These are phyloP conservation scores for Dovyalis caffra DNA, from an alignment of 345 rosid genomes.

Conservation along the genomic window DNA sequence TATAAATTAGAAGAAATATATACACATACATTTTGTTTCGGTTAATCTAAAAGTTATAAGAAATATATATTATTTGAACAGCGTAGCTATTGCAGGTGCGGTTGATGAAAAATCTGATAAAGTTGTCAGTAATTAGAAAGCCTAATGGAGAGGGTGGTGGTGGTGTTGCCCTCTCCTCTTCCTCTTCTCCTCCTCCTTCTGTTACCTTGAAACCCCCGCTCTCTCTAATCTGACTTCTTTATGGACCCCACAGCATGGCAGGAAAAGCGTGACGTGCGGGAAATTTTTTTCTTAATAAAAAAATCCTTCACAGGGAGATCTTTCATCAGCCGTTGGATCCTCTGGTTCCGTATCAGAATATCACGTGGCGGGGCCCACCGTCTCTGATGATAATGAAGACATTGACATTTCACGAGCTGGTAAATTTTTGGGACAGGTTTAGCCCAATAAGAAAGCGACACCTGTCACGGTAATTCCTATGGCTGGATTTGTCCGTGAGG, in stretches of 20 bases:
- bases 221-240: too few relatives aligned
- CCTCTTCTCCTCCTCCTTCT: too few relatives aligned
- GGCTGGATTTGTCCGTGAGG: background rate
- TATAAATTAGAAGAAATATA: too few relatives aligned
- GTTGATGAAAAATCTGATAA: too few relatives aligned
- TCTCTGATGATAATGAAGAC: background rate
- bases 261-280: constrained; percentile 4
- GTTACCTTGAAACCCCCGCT: too few relatives aligned
- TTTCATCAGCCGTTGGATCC: background rate
- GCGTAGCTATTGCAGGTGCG: too few relatives aligned
- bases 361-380: background rate
- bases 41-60: too few relatives aligned
- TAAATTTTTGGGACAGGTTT: background rate
- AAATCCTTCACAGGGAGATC: background rate
- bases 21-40: too few relatives aligned
- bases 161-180: too few relatives aligned
- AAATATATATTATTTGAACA: too few relatives aligned
- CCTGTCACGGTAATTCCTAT: background rate
- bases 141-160: too few relatives aligned
- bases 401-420: constrained; percentile 5
- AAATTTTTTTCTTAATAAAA: background rate
- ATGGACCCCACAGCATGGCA: background rate
- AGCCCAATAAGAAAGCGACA: background rate
- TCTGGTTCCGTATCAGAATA: background rate
- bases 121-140: too few relatives aligned